Conservation (phyloP, 768 basidiomycete species). For the Suillus subalutaceus region DNA sequence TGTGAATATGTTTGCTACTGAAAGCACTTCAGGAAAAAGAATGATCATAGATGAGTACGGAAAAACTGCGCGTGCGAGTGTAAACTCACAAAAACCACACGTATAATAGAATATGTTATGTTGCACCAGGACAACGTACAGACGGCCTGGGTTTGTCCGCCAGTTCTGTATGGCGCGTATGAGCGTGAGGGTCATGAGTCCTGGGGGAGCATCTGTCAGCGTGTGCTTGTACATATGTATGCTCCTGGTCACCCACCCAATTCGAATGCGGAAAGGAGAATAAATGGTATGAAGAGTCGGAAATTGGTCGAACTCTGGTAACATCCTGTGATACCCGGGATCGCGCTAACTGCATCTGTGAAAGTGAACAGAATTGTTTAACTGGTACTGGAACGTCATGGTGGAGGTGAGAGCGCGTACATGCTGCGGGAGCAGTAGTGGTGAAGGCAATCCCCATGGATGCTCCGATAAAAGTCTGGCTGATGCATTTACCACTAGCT, state of each 20-base stretch:
- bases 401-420: not conserved
- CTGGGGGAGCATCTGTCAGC: not conserved
- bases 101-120: not conserved
- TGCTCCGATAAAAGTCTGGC: not conserved
- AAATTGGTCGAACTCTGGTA: not conserved
- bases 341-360: not conserved
- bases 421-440: not conserved
- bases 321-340: not conserved
- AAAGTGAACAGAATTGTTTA: not conserved
- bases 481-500: not conserved
- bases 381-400: too few species aligned
- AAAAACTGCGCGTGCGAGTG: not conserved
- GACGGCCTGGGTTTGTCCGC: not conserved
- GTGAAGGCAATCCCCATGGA: not conserved
- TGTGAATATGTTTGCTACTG: not conserved
- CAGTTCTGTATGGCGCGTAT: not conserved
- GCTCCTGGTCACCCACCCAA: not conserved
- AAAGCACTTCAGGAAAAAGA: not conserved
- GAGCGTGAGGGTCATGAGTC: not conserved
- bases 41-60: not conserved
- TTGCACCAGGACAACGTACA: not conserved
- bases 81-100: not conserved
- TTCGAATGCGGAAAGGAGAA: not conserved
- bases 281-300: not conserved
- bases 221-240: too few species aligned